These are phyloP conservation scores for Neurospora sublineolata DNA, from an alignment of 495 filamentous ascomycete species.

Conservation along the genomic window DNA sequence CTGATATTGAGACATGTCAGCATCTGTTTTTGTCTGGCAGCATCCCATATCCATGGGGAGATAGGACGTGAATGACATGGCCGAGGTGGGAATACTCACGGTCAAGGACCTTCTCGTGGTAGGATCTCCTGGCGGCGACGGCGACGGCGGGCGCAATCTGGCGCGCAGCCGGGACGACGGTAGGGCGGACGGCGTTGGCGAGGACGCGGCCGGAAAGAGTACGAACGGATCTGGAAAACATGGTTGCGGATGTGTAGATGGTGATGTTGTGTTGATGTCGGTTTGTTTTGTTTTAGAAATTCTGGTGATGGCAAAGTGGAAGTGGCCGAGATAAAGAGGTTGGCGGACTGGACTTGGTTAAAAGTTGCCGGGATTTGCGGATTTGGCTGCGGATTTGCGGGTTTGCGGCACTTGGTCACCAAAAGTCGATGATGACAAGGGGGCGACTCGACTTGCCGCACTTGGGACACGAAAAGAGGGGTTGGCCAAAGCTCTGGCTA, in stretches of 20 bases:
- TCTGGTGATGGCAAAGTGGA: slow-evolving; percentile 1
- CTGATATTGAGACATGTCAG: slow-evolving; percentile 19
- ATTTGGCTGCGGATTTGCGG: neutral
- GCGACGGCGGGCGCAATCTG: slow-evolving; percentile 25
- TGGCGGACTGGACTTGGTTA: slow-evolving; percentile 7
- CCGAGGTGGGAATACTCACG: slow-evolving; percentile 10
- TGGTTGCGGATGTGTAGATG: slow-evolving; percentile 9
- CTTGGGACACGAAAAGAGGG: neutral
- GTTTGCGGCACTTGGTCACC: slow-evolving; percentile 17
- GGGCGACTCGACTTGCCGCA: slow-evolving; percentile 20
- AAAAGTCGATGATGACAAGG: slow-evolving; percentile 17
- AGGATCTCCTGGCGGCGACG: slow-evolving; percentile 33
- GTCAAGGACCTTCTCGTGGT: slow-evolving; percentile 66
- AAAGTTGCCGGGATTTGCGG: slow-evolving; percentile 14
- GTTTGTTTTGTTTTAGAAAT: neutral
- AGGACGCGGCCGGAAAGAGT: slow-evolving; percentile 17
- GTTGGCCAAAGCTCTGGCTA: slow-evolving; percentile 12
- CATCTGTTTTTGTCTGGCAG: neutral
- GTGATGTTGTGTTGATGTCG: neutral
- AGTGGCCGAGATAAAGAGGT: neutral
- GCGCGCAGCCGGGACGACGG: slow-evolving; percentile 21
- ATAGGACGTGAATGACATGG: neutral
- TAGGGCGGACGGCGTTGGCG: slow-evolving; percentile 12
- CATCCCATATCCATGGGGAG: neutral
- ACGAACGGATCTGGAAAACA: slow-evolving; percentile 27